Conservation (phyloP, 805 yeast genomes). For the Metschnikowia gelsemii region DNA sequence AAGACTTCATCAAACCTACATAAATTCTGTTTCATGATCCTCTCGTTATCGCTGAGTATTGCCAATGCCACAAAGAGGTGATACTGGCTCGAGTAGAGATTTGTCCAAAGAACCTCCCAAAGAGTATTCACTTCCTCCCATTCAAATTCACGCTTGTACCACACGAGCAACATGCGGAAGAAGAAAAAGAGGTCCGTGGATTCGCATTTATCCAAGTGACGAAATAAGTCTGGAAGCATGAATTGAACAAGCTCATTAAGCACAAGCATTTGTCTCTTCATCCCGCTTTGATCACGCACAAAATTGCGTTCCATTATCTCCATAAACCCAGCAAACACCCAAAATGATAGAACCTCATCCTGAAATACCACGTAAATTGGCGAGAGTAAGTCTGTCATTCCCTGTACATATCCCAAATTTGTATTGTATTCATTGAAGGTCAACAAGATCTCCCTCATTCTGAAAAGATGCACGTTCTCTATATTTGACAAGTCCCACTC, state of each 20-base stretch:
- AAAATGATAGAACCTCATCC: slow-evolving; percentile 80
- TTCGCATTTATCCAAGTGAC: slow-evolving; percentile 83
- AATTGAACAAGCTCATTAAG: slow-evolving; percentile 84
- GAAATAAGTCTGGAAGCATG: slow-evolving; percentile 81
- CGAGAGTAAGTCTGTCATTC: slow-evolving; percentile 91
- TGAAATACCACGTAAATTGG: slow-evolving; percentile 67
- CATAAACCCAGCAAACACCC: slow-evolving; percentile 89
- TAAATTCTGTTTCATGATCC: slow-evolving; percentile 71
- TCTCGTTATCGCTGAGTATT: slow-evolving; percentile 82
- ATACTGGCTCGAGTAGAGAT: slow-evolving; percentile 80
- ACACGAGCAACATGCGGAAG: slow-evolving; percentile 90
- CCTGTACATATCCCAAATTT: slow-evolving; percentile 93
- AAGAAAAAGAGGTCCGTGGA: slow-evolving; percentile 89
- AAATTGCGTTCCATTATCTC: slow-evolving; percentile 94
- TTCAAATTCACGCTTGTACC: slow-evolving; percentile 90
- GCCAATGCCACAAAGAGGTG: slow-evolving; percentile 86
- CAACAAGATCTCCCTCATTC: slow-evolving; percentile 71
- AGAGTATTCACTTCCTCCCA: slow-evolving; percentile 72
- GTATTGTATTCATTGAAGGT: slow-evolving; percentile 83
- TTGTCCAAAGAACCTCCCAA: slow-evolving; percentile 96
- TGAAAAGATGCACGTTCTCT: slow-evolving; percentile 69
- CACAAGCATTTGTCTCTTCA: slow-evolving; percentile 82
- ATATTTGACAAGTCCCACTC: slow-evolving; percentile 64
- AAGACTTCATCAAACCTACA: slow-evolving; percentile 85
- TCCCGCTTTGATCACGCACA: slow-evolving; percentile 87